phyloP scores from a whole-genome alignment of 352 stramenopile species.

The Phytopythium oedochilum region DNA sequence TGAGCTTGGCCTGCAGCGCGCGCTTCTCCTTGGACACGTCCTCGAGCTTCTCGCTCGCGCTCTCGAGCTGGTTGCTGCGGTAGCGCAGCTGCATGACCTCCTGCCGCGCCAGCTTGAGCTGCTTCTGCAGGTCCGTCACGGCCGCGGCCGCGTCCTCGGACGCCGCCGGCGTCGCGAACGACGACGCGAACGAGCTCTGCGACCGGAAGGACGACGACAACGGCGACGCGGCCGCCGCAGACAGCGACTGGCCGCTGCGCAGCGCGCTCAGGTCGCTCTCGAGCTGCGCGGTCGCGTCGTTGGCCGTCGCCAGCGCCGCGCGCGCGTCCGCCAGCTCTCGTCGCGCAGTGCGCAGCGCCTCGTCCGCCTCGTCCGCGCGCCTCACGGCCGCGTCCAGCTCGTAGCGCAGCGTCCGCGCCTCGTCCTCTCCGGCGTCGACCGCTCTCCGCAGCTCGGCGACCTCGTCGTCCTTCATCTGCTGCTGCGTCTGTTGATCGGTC shows the following conservation, averaged over 20 bases:
- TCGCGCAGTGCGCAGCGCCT: slow-evolving; percentile 9
- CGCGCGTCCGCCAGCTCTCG: slow-evolving; percentile 19
- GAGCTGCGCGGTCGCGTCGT: slow-evolving; percentile 25
- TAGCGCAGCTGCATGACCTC: slow-evolving; percentile 84
- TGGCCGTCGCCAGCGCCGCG: slow-evolving; percentile 22
- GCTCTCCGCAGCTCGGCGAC: slow-evolving; percentile 22
- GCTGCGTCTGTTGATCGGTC: too few species aligned
- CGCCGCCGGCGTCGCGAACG: slow-evolving; percentile 20
- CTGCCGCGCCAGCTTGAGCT: slow-evolving; percentile 72
- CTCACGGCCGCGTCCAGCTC: slow-evolving; percentile 14
- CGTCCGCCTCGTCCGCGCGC: slow-evolving; percentile 10
- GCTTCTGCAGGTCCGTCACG: slow-evolving; percentile 58
- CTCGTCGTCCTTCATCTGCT: slow-evolving; percentile 12
- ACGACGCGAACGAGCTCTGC: slow-evolving; percentile 9
- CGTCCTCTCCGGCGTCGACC: slow-evolving; percentile 1
- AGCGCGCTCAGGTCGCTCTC: slow-evolving; percentile 39
- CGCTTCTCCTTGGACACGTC: slow-evolving; percentile 76
- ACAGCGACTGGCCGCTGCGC: slow-evolving; percentile 1
- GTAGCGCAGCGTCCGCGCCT: slow-evolving; percentile 13
- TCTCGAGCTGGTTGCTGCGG: slow-evolving; percentile 76
- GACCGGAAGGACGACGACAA: slow-evolving; percentile 6
- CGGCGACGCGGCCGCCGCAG: not conserved
- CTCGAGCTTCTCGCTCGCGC: slow-evolving; percentile 59
- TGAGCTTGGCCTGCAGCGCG: slow-evolving; percentile 75
- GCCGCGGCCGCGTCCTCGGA: slow-evolving; percentile 32